These are phyloP conservation scores for Mesotaenium endlicherianum DNA, from an alignment of 139 green algal genomes.

Conservation along the genomic window DNA sequence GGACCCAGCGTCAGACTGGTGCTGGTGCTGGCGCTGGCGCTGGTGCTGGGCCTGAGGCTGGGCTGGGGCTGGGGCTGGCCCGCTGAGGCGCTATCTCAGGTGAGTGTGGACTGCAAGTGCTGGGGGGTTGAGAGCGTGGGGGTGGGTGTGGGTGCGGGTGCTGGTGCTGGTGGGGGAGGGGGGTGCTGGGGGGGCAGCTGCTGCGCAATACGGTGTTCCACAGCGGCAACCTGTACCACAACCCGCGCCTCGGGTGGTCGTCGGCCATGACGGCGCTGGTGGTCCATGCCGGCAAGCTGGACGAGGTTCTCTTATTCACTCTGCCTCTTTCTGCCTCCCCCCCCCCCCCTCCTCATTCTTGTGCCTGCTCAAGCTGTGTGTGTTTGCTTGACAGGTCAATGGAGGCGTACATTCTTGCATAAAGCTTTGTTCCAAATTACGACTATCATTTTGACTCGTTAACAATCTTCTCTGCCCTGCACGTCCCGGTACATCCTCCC, in stretches of 20 bases:
- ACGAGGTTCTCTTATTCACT: conserved; percentile 8
- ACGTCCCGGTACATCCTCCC: not conserved
- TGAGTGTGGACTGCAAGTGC: too few relatives aligned
- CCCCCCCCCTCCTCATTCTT: not conserved
- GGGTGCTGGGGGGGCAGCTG: too few relatives aligned
- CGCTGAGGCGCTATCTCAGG: too few relatives aligned
- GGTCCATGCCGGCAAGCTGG: conserved; percentile 26
- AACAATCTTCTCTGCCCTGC: not conserved
- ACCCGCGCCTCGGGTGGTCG: not conserved
- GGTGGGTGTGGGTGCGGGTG: too few relatives aligned
- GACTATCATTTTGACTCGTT: not conserved
- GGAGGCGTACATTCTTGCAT: not conserved
- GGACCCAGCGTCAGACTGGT: not conserved
- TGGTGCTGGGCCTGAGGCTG: too few relatives aligned
- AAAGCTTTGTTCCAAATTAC: not conserved
- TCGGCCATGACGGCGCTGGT: conserved; percentile 17
- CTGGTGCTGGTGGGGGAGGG: too few relatives aligned
- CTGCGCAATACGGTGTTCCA: too few relatives aligned
- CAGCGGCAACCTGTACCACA: conserved; percentile 33
- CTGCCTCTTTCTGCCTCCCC: not conserved
- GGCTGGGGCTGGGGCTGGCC: too few relatives aligned
- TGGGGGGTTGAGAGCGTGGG: too few relatives aligned
- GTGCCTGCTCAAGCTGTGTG: not conserved
- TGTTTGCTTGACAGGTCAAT: too few relatives aligned
- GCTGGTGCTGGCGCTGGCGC: not conserved